Evolutionary conservation across 345 rosid genomes (phyloP).

Genomic region (Sonneratia alba): DNA sequence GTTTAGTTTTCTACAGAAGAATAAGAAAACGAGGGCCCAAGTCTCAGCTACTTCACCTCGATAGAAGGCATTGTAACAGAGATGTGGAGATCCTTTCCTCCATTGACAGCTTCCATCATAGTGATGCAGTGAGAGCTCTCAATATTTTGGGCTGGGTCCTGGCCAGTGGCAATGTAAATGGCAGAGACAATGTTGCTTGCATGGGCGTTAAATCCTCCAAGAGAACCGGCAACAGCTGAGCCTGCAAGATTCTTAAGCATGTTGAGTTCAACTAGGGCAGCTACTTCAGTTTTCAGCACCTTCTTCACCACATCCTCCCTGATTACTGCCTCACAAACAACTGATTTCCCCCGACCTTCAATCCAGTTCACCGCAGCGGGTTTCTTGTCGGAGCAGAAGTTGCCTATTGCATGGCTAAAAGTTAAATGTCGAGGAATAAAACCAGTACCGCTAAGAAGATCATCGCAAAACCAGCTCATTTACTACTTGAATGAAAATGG

Average conservation of each 20-base stretch:
- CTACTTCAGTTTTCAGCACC: constrained; percentile 60
- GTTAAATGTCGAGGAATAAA: background rate
- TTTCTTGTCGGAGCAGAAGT: constrained; percentile 82
- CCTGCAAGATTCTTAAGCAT: constrained; percentile 79
- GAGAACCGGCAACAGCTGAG: constrained; percentile 77
- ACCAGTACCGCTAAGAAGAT: background rate
- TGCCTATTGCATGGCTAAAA: constrained; percentile 31
- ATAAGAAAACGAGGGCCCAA: background rate
- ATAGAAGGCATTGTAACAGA: constrained; percentile 85
- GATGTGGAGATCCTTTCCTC: constrained; percentile 68
- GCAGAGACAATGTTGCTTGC: constrained; percentile 88
- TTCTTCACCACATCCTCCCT: constrained; percentile 68
- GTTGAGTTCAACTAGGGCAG: constrained; percentile 71
- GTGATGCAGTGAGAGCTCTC: constrained; percentile 92
- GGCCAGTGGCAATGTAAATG: constrained; percentile 73
- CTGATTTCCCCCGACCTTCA: constrained; percentile 89
- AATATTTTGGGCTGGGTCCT: constrained; percentile 85
- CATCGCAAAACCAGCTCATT: background rate
- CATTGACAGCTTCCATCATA: constrained; percentile 82
- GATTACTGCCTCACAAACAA: constrained; percentile 79
- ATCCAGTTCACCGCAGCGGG: constrained; percentile 95
- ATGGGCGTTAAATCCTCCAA: constrained; percentile 88
- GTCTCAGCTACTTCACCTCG: constrained; percentile 34
- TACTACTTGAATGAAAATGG: background rate
- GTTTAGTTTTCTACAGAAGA: background rate